Conservation (phyloP, 2,329 filamentous ascomycete genomes). For the Diaporthe vexans region DNA sequence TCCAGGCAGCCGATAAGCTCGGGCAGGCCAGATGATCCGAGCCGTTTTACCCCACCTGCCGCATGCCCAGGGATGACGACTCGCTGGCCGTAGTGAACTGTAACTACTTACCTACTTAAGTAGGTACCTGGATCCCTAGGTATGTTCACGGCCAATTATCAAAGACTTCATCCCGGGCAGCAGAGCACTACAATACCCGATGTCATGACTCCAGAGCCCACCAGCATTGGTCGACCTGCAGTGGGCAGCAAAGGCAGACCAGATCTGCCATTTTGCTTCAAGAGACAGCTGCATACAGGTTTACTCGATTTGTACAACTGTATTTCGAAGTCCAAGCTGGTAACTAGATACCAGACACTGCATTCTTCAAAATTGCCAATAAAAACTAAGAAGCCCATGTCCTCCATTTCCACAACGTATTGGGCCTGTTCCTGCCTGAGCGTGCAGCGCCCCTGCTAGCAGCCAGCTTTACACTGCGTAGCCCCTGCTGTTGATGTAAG, state of each 20-base stretch:
- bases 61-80: background rate
- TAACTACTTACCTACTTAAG: background rate
- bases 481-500: background rate
- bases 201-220: too few species aligned
- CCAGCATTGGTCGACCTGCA: background rate
- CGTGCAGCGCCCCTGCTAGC: background rate
- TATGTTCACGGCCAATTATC: background rate
- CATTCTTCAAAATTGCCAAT: too few species aligned
- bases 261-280: background rate
- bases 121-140: too few species aligned
- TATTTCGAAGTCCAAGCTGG: background rate
- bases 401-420: background rate
- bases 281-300: background rate
- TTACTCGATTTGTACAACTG: background rate
- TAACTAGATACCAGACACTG: too few species aligned
- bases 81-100: background rate
- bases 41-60: slow-evolving; percentile 23
- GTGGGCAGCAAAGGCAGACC: background rate
- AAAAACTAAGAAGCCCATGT: background rate
- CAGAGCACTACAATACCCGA: background rate
- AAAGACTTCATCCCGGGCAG: background rate
- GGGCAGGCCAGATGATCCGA: slow-evolving; percentile 31
- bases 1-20: slow-evolving; percentile 20
- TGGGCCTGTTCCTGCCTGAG: background rate
- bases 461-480: background rate